Base-by-base conservation (phyloP, 1,139 yeast species). In the Taphrina pruni region DNA sequence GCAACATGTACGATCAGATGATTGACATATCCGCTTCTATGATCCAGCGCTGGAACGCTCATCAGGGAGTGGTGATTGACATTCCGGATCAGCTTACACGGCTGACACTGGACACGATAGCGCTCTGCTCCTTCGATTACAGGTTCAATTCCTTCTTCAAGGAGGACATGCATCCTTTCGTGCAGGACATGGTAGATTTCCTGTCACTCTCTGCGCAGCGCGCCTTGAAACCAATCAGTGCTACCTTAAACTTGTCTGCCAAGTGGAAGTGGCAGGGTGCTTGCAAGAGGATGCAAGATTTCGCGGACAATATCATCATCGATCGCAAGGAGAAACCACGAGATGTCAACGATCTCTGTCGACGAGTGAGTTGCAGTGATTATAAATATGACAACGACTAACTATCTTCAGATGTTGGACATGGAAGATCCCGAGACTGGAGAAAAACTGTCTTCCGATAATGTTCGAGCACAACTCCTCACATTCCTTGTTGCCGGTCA, bases 401-500 rank as follows among this genome's bases (percentile, higher is more conserved):
- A 54, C 43, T 39, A 43, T 12, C 12, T 41, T 17, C 41, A 56
- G 48, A 66, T 66, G 69, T 66, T 66, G 35, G 65, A 60, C 43
- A 45, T 60, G 58, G 58, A 56, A 17, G 69, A 66, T 57, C 69
- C 69, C 26, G 65, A 66, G 50, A 66, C 66, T 8, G 69, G 69
- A 54, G 39, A 66, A 36, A 60, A 60, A 50, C 38, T 60, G 43
- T 35, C 60, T 8, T 50, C 51, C 12, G 62, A 65, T 32, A 55
- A 65, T 46, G 58, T 65, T n/a, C 36, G 50, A 12, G 55, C 58
- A 32, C 72, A 72, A 32, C 58, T 72, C 55, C 60, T 70, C 65
- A 71, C 73, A 9, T 72, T 72, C 51, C 69, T 72, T n/a, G 69
- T 72, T n/a, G 73, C 73, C 2, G 73, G 73, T 39, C 73, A 72